phyloP scores from a whole-genome alignment of 495 filamentous ascomycete genomes.

The Stereocaulon alpinum region DNA sequence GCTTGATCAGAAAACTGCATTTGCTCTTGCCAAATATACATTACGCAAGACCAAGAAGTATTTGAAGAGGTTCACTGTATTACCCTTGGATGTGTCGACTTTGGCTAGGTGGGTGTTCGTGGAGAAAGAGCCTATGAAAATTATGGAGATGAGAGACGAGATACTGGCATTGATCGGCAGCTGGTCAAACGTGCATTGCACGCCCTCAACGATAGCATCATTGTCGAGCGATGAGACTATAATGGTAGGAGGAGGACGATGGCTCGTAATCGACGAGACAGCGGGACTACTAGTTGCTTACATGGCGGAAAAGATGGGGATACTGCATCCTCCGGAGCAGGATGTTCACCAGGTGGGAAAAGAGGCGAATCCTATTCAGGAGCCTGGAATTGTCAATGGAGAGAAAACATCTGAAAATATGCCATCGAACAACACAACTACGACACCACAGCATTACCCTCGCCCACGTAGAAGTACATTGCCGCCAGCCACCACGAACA shows the following conservation, averaged over 20 bases:
- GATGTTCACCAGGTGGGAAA: conserved; percentile 27
- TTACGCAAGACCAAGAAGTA: conserved; percentile 91
- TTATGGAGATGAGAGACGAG: conserved; percentile 87
- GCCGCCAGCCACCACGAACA: conserved; percentile 54
- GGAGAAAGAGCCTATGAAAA: conserved; percentile 64
- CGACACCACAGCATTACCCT: background rate
- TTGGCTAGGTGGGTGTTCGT: conserved; percentile 63
- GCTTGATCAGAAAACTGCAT: conserved; percentile 87
- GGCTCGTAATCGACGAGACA: conserved; percentile 84
- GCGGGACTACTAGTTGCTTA: conserved; percentile 78
- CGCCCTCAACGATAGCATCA: background rate
- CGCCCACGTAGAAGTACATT: conserved; percentile 2
- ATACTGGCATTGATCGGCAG: conserved; percentile 61
- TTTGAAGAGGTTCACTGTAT: conserved; percentile 69
- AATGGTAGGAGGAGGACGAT: conserved; percentile 50
- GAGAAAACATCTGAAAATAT: conserved; percentile 2
- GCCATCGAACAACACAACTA: background rate
- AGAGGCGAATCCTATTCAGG: conserved; percentile 1
- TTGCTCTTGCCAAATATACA: conserved; percentile 89
- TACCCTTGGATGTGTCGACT: conserved; percentile 68
- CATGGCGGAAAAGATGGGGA: conserved; percentile 83
- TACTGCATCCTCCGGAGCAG: conserved; percentile 49
- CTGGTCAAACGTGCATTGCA: conserved; percentile 53
- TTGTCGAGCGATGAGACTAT: conserved; percentile 7
- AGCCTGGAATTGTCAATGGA: conserved; percentile 8